A percentile compares a stretch with the other conserved stretches of the same genome.
Conservation (phyloP, 768 basidiomycete genomes). For the Psilocybe tampanensis region DNA sequence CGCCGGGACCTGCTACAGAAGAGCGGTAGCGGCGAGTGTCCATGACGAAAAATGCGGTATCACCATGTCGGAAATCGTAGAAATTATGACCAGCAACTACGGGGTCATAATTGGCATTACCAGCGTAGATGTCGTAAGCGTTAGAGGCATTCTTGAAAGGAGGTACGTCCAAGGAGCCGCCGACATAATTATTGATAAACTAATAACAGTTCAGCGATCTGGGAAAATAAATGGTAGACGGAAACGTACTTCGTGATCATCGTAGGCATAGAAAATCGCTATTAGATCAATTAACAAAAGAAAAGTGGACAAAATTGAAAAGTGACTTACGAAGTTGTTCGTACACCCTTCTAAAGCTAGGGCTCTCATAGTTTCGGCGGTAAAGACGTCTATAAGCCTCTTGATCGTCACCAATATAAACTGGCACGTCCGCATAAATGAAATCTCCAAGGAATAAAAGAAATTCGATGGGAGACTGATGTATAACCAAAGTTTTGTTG, state of each 20-base stretch:
- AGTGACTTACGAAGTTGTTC: slow-evolving; percentile 63
- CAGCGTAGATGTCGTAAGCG: slow-evolving; percentile 67
- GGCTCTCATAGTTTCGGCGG: slow-evolving; percentile 64
- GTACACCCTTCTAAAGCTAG: slow-evolving; percentile 67
- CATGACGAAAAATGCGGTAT: slow-evolving; percentile 77
- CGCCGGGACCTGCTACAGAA: slow-evolving; percentile 18
- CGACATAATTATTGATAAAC: slow-evolving; percentile 72
- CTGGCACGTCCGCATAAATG: slow-evolving; percentile 75
- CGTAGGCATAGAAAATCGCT: slow-evolving; percentile 73
- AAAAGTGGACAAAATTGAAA: not conserved
- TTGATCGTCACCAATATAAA: slow-evolving; percentile 57
- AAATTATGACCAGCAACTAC: slow-evolving; percentile 46
- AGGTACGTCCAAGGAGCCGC: slow-evolving; percentile 51
- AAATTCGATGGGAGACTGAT: slow-evolving; percentile 48
- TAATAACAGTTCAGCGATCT: slow-evolving; percentile 20
- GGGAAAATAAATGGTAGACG: not conserved
- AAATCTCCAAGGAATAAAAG: slow-evolving; percentile 75
- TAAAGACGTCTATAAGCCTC: slow-evolving; percentile 69
- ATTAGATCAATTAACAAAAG: slow-evolving; percentile 5
- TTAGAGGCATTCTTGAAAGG: slow-evolving; percentile 61
- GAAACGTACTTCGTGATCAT: slow-evolving; percentile 65
- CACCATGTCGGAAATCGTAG: slow-evolving; percentile 65
- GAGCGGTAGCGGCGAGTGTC: slow-evolving; percentile 69
- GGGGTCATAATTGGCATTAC: slow-evolving; percentile 63
- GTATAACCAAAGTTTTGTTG: slow-evolving; percentile 3